Evolutionary conservation across 2,329 filamentous ascomycete species (phyloP), one percentile per base, ranked within the genome.

Genomic region (Colletotrichum destructivum): DNA sequence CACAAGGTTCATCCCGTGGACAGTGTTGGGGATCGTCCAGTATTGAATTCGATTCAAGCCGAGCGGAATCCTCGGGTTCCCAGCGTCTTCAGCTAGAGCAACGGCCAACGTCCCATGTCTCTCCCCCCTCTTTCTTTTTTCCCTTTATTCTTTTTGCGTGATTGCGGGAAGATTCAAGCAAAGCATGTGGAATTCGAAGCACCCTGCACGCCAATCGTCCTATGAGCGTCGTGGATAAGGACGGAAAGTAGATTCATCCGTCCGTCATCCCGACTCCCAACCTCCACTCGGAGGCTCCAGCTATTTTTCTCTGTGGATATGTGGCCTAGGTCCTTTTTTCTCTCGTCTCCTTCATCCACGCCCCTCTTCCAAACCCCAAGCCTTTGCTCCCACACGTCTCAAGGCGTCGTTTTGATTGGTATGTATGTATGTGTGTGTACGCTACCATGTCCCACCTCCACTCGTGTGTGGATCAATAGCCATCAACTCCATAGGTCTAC

Each of bases 201-300:
- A 21, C 31, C 15, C 54, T 56, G 54, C 35, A 38, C 13, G 15
- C 13, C 54, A n/a, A 31, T 56, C 15, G 54, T 12, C 52, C 31
- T 40, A 26, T 38, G 46, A 51, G 31, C 44, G 26, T 16, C n/a
- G 46, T 11, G 16, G 59, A 38, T 18, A 35, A 21, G 47, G n/a
- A 49, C 21, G 56, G 16, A 62, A 44, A 21, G 61, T 54, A 38
- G 12, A 42, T 38, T n/a, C 12, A 38, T 12, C 12, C 31, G 38
- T 18, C 42, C 18, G 44, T 26, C 55, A 40, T 21, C 21, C 51
- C 38, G 35, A 42, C 38, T 47, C 44, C 46, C 46, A 62, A 16
- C 64, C 47, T 66, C 55, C 55, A 61, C 56, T 40, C 55, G 16
- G 64, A 67, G 56, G 56, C 64, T 67, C 64, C 56, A 55, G 23